phyloP scores from a whole-genome alignment of 352 stramenopile species.

The Pythium aristosporum region DNA sequence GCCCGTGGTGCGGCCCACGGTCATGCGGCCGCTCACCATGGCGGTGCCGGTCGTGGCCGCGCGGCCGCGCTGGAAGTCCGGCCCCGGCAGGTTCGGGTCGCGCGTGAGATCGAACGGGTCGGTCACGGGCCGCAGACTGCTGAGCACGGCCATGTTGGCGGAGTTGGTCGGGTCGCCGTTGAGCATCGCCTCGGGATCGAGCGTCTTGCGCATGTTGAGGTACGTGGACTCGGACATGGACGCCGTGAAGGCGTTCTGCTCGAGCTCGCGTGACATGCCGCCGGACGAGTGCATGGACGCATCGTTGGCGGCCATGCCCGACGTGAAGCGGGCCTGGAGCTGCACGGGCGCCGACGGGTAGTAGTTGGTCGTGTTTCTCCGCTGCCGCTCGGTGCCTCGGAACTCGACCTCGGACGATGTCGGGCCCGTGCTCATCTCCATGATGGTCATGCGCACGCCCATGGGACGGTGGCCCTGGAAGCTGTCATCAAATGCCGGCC shows the following conservation, averaged over 20 bases:
- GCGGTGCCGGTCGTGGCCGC: conserved; percentile 12
- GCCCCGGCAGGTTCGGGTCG: conserved; percentile 4
- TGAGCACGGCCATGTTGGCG: conserved; percentile 7
- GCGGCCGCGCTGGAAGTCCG: conserved; percentile 8
- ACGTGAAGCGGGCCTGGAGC: no score
- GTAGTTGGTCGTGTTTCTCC: no score
- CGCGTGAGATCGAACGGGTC: conserved; percentile 17
- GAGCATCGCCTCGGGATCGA: conserved; percentile 23
- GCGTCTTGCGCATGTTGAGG: conserved; percentile 26
- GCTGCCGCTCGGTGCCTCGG: no score
- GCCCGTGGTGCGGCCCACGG: not conserved
- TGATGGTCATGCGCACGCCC: no score
- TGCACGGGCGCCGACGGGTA: no score
- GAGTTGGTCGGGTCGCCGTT: conserved; percentile 10
- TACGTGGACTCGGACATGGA: conserved; percentile 20
- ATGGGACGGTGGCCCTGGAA: no score
- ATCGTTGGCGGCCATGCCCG: no score
- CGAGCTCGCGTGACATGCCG: conserved; percentile 16
- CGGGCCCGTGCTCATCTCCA: conserved; percentile 9
- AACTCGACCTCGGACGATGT: not conserved
- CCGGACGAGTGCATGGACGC: conserved; percentile 18
- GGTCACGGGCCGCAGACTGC: conserved; percentile 20
- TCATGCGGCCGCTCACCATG: not conserved
- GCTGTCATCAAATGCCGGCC: no score
- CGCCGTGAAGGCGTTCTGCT: conserved; percentile 13